Conservation (phyloP, 2,329 filamentous ascomycete species). For the Coleophoma cylindrospora region DNA sequence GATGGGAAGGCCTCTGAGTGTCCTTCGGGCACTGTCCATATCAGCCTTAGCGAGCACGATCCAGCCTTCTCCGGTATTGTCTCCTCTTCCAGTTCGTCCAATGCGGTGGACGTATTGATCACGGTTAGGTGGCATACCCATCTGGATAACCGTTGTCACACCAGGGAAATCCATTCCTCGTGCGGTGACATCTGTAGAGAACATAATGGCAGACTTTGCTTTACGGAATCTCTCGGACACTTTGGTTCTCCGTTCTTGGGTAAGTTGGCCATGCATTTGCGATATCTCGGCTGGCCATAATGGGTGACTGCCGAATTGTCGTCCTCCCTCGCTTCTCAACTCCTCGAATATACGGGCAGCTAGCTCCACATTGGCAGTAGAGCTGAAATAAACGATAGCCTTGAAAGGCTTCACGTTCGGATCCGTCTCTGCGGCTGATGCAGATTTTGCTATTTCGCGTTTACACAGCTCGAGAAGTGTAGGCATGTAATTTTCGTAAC, state of each 20-base stretch:
- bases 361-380: constrained; percentile 66
- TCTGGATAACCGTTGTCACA: constrained; percentile 72
- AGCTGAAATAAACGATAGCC: constrained; percentile 86
- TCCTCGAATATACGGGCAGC: constrained; percentile 48
- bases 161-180: constrained; percentile 81
- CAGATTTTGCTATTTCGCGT: constrained; percentile 28
- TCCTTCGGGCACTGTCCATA: constrained; percentile 11
- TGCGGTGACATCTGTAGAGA: constrained; percentile 78
- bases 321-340: constrained; percentile 9
- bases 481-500: constrained; percentile 75
- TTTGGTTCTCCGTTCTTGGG: constrained; percentile 62
- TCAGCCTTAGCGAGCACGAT: constrained; percentile 19
- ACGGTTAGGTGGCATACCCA: constrained; percentile 57
- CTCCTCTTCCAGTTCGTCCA: constrained; percentile 71
- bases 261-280: constrained; percentile 75
- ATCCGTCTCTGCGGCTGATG: constrained; percentile 3
- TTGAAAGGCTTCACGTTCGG: constrained; percentile 57
- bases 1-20: constrained; percentile 24
- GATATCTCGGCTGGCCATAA: constrained; percentile 21
- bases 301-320: constrained; percentile 17
- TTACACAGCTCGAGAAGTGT: constrained; percentile 51
- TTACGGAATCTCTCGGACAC: constrained; percentile 69
- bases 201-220: constrained; percentile 56
- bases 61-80: constrained; percentile 62
- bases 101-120: constrained; percentile 75